A percentile compares a stretch with the other conserved stretches of the same genome.
Evolutionary conservation across 192 early-diverging fungal species (phyloP).

Genomic region (Coemansia sp.): DNA sequence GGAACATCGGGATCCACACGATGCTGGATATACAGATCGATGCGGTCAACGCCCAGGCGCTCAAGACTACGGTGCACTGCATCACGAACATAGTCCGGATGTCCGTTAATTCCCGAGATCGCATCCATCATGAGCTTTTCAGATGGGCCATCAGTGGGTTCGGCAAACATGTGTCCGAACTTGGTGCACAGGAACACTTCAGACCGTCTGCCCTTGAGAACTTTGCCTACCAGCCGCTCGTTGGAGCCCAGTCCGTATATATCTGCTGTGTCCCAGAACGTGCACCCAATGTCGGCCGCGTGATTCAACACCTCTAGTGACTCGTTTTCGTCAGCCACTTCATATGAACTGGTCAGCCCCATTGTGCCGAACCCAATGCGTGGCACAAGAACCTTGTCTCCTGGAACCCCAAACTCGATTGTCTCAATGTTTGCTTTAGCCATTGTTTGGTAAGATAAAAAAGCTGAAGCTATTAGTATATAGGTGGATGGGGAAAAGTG

Average conservation of each 20-base stretch:
- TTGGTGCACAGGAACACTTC: conserved; percentile 65
- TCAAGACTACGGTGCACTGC: conserved; percentile 50
- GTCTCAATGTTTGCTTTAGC: background rate
- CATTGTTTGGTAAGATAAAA: too few relatives aligned
- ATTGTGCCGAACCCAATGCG: conserved; percentile 43
- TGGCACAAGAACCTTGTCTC: conserved; percentile 27
- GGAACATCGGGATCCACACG: conserved; percentile 61
- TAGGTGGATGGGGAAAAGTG: too few relatives aligned
- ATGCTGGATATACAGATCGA: conserved; percentile 69
- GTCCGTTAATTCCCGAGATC: conserved; percentile 32
- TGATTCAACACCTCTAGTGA: conserved; percentile 48
- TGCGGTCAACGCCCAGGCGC: conserved; percentile 57
- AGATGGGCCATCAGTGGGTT: conserved; percentile 10
- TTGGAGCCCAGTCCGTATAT: conserved; percentile 59
- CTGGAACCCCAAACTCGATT: conserved; percentile 35
- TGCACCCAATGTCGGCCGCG: conserved; percentile 57
- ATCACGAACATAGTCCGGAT: conserved; percentile 54
- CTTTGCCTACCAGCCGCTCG: conserved; percentile 57
- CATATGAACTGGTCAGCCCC: conserved; percentile 52
- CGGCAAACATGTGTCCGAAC: conserved; percentile 49
- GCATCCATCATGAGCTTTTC: conserved; percentile 18
- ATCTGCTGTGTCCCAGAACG: conserved; percentile 63
- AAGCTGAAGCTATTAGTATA: too few relatives aligned
- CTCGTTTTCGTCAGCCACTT: conserved; percentile 23
- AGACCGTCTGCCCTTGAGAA: conserved; percentile 53